These are phyloP conservation scores for Pleoardoris graminearum DNA, from an alignment of 2,329 filamentous ascomycete genomes.

Conservation along the genomic window DNA sequence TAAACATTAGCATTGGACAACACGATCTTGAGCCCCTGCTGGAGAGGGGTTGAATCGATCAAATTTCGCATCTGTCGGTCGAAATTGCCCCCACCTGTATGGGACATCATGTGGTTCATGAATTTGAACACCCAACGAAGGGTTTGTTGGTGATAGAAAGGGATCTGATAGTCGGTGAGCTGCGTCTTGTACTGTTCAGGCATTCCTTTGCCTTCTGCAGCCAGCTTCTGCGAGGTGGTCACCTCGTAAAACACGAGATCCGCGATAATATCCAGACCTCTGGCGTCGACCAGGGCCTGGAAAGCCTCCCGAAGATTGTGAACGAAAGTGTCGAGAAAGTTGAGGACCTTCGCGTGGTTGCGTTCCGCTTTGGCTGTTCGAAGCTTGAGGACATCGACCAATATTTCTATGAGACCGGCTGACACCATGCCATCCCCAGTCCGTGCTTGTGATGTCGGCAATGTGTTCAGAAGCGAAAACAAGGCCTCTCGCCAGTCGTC, in stretches of 20 bases:
- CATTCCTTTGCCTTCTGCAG: conserved; percentile 72
- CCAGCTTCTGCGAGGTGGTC: conserved; percentile 66
- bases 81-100: conserved; percentile 77
- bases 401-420: conserved; percentile 84
- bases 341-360: conserved; percentile 80
- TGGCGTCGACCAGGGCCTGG: conserved; percentile 76
- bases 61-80: conserved; percentile 89
- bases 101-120: conserved; percentile 89
- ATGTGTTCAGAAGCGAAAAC: conserved; percentile 82
- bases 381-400: conserved; percentile 85
- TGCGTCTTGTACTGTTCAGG: conserved; percentile 72
- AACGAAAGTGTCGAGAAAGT: conserved; percentile 85
- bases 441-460: conserved; percentile 71
- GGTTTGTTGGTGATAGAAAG: conserved; percentile 90
- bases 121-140: conserved; percentile 95
- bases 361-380: conserved; percentile 81
- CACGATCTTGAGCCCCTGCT: conserved; percentile 77
- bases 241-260: conserved; percentile 82
- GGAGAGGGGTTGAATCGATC: conserved; percentile 86
- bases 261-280: conserved; percentile 88
- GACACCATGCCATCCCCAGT: conserved; percentile 83
- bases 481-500: conserved; percentile 90
- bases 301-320: conserved; percentile 85
- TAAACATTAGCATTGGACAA: conserved; percentile 79
- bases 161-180: conserved; percentile 88